A percentile compares a stretch with the other conserved stretches of the same genome.
Conservation (phyloP, 768 basidiomycete species). For the Hortiboletus campestris region DNA sequence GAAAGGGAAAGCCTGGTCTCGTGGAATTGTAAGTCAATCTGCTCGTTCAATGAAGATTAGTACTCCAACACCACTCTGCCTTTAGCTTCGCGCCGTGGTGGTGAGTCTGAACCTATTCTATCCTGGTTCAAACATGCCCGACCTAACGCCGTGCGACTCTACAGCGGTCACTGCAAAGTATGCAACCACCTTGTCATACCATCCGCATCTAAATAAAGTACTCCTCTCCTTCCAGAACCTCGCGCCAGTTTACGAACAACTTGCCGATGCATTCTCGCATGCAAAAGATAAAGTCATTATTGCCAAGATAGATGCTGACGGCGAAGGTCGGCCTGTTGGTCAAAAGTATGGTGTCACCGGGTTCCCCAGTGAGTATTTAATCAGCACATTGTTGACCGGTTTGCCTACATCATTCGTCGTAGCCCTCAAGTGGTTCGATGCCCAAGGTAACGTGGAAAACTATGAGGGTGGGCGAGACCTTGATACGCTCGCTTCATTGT, state of each 20-base stretch:
- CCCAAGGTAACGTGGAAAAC: constrained; percentile 58
- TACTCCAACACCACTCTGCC: constrained; percentile 1
- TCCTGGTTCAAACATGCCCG: not conserved
- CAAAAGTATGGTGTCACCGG: constrained; percentile 77
- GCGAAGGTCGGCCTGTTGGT: constrained; percentile 74
- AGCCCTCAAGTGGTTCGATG: constrained; percentile 93
- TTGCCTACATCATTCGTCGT: constrained; percentile 10
- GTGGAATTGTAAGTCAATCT: constrained; percentile 79
- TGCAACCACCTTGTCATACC: constrained; percentile 3
- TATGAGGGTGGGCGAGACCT: constrained; percentile 83
- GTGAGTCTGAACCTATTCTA: constrained; percentile 39
- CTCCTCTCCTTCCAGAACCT: constrained; percentile 58
- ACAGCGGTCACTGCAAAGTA: constrained; percentile 87
- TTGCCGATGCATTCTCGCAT: constrained; percentile 82
- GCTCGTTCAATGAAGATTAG: not conserved
- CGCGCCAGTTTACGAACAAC: constrained; percentile 83
- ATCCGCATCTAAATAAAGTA: not conserved
- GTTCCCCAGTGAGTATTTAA: constrained; percentile 70
- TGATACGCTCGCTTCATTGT: constrained; percentile 75
- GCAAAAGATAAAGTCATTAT: constrained; percentile 81
- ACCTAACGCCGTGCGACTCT: not conserved
- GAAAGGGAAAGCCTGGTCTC: constrained; percentile 77
- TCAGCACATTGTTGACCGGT: not conserved
- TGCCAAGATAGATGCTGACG: constrained; percentile 93
- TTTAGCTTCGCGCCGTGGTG: constrained; percentile 86